Evolutionary conservation across 306 rosid genomes (phyloP).

Genomic region (Cicer yamashitae): DNA sequence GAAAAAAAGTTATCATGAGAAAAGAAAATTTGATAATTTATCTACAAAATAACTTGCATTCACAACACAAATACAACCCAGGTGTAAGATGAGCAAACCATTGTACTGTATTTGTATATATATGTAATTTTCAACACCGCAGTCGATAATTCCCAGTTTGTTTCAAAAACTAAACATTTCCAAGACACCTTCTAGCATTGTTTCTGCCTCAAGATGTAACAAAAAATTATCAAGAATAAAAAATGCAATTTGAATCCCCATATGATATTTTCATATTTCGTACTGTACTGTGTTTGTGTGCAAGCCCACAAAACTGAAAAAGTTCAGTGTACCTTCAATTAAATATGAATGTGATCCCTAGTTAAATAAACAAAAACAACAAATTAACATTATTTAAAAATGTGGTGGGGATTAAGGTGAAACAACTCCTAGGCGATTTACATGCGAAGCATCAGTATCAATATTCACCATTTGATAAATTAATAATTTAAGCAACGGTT

Average conservation of each 20-base stretch:
- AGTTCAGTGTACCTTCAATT: conserved; percentile 6
- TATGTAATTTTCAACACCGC: conserved; percentile 8
- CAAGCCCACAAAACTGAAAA: conserved; percentile 7
- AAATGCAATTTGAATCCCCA: conserved; percentile 10
- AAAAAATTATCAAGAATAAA: not conserved
- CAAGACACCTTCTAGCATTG: not conserved
- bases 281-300: not conserved
- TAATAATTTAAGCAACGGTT: no score
- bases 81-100: conserved; percentile 7
- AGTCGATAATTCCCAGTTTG: conserved; percentile 15
- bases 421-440: no score
- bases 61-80: not conserved
- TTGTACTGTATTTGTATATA: not conserved
- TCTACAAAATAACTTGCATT: not conserved
- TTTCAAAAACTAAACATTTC: conserved; percentile 8
- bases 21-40: conserved; percentile 3
- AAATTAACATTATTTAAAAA: not conserved
- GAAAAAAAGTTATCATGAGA: not conserved
- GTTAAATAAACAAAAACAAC: not conserved
- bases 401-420: no score
- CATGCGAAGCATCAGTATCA: no score
- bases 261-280: not conserved
- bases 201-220: not conserved
- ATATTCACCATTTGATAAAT: no score
- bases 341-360: conserved; percentile 25